Base-by-base conservation (phyloP, 2,329 filamentous ascomycete genomes). In the Fusarium sp. region DNA sequence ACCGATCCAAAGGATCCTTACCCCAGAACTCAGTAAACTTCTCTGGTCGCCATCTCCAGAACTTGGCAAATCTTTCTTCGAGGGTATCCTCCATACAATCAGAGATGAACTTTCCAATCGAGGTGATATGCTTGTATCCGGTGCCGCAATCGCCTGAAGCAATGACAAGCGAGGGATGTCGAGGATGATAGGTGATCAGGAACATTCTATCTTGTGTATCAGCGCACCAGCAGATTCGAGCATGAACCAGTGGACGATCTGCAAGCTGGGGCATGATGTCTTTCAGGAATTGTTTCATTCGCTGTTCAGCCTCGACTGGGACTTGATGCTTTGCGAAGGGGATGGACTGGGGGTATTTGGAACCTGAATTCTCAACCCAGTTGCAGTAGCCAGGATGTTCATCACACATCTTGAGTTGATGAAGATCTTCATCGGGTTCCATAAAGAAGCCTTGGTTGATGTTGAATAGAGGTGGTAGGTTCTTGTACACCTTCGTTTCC, bases 391-490 rank as follows among this genome's bases (percentile, higher is more conserved):
- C 71, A 0, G 71, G 71, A 9, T 74, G 70, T 8, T 74, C 71
- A 5, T 74, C 71, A 4, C 71, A 74, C 36, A 74, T 68, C 41
- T 74, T 74, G 5, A 74, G 42, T 9, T 74, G 67, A 13, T 71
- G 48, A 1, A 64, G n/a, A 16, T 74, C 71, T 6, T 73, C 68
- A 6, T 74, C 72, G 0, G 72, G 72, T 18, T 74, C 72, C 71
- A 74, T 74, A 7, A 74, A 74, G 51, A 74, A 74, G 0, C 72
- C 72, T 2, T 59, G 65, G 16, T 74, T 71, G 13, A 74, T 64
- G 13, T 74, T 74, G 28, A 74, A 74, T 3, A 73, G 71, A 6
- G 73, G 67, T 1, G 68, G 71, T 0, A 74, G 64, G 6, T 69
- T 50, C 22, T 59, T 69, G 36, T 69, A 74, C 0, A 71, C 39